Evolutionary conservation across 106 monocot species (phyloP), one percentile per base, ranked within the genome.

Genomic region (Allium cepa): DNA sequence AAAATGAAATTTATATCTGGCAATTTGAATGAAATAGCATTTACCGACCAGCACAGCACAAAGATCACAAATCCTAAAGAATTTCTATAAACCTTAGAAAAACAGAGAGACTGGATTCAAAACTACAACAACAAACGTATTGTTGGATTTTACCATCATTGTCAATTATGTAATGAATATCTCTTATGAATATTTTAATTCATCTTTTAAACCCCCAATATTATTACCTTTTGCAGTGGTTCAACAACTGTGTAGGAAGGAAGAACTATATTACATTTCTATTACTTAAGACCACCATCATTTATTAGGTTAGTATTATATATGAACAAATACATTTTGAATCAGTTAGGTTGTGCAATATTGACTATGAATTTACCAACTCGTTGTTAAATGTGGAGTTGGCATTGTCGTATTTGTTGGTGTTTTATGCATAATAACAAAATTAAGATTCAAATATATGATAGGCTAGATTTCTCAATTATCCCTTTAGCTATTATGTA

Each of bases 241-340:
- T 91, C 26, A 91, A 91, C 73, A 91, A 91, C 63, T 91, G 91
- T 51, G 82, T 92, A 10, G 91, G 87, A 8, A 75, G 84, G 56
- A 92, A 79, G 67, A 92, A 92, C 62, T 92, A 92, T 66, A n/a
- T 80, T 9, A 87, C 91, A 14, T 92, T 92, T 64, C 66, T 92
- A 17, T 63, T 18, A 17, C 91, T 92, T 71, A 87, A 87, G 82
- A 72, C 70, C 10, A 66, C 63, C 56, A 85, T 79, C 57, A 79
- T 92, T 70, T 68, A 78, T 22, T 92, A 87, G 91, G 91, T 92
- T 79, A 17, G 84, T 79, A 64, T 17, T 56, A 53, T 14, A 67
- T 10, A 8, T 8, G 57, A 66, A 13, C n/a, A 66, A 8, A 12
- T 0, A 50, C 15, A 50, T 52, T 0, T 10, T 52, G 66, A 10